phyloP scores from a whole-genome alignment of 2,329 filamentous ascomycete genomes.

The Phyllosticta citribraziliensis region DNA sequence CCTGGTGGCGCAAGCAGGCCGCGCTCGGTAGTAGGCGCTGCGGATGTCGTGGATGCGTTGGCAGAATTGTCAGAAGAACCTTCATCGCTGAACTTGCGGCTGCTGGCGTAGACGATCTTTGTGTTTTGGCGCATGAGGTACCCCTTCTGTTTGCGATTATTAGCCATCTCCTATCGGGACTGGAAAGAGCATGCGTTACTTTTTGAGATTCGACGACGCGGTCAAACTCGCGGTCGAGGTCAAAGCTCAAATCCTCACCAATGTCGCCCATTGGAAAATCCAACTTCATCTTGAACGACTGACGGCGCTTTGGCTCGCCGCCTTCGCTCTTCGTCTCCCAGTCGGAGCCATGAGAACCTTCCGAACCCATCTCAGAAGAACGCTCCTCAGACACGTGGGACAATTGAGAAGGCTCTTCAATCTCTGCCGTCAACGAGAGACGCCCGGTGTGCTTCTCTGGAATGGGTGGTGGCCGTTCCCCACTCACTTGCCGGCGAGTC shows the following conservation, averaged over 20 bases:
- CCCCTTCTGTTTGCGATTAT: slow-evolving; percentile 64
- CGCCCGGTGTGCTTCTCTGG: slow-evolving; percentile 29
- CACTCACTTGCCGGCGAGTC: slow-evolving; percentile 73
- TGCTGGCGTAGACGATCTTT: slow-evolving; percentile 88
- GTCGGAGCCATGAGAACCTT: slow-evolving; percentile 21
- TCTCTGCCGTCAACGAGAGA: slow-evolving; percentile 20
- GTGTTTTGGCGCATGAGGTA: slow-evolving; percentile 99
- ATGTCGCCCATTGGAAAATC: slow-evolving; percentile 70
- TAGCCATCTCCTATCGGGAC: not conserved
- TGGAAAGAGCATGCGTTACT: slow-evolving; percentile 52
- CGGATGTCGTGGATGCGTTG: slow-evolving; percentile 26
- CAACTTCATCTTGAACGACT: slow-evolving; percentile 49
- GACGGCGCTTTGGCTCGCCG: slow-evolving; percentile 19
- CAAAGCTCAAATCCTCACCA: slow-evolving; percentile 65
- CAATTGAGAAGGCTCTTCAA: slow-evolving; percentile 4
- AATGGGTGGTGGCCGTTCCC: slow-evolving; percentile 47
- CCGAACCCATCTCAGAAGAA: slow-evolving; percentile 18
- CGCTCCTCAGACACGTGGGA: slow-evolving; percentile 5
- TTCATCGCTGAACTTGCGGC: slow-evolving; percentile 49
- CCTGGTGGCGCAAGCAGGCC: slow-evolving; percentile 25
- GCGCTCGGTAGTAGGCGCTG: slow-evolving; percentile 21
- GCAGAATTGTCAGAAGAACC: slow-evolving; percentile 31
- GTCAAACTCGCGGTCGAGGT: slow-evolving; percentile 86
- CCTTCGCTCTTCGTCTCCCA: slow-evolving; percentile 16
- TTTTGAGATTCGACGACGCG: slow-evolving; percentile 94